phyloP scores from a whole-genome alignment of 2,329 filamentous ascomycete genomes.

The Emergomyces orientalis region DNA sequence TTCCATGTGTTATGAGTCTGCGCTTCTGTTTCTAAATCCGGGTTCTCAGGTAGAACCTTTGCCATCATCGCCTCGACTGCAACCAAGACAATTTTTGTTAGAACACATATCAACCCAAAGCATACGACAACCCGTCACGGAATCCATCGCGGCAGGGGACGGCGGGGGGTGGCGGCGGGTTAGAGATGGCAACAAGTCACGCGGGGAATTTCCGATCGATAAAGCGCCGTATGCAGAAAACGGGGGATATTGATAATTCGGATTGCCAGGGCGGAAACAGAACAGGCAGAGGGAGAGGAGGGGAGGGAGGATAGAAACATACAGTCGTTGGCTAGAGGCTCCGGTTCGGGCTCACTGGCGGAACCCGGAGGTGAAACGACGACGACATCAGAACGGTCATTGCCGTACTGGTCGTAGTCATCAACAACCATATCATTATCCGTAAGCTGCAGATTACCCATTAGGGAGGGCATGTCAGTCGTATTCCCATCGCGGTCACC shows the following conservation, averaged over 20 bases:
- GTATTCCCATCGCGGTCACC: background rate
- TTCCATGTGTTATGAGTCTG: constrained; percentile 77
- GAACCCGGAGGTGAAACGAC: constrained; percentile 53
- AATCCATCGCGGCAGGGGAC: background rate
- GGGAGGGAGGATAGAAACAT: constrained; percentile 20
- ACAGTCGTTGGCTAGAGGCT: constrained; percentile 50
- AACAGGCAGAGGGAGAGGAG: background rate
- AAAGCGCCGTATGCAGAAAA: background rate
- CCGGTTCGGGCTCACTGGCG: constrained; percentile 42
- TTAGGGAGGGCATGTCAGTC: constrained; percentile 23
- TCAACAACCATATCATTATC: constrained; percentile 56
- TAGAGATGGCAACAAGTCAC: background rate
- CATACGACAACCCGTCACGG: background rate
- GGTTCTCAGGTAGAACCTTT: constrained; percentile 62
- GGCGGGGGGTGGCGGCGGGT: background rate
- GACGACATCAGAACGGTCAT: constrained; percentile 53
- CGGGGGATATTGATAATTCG: background rate
- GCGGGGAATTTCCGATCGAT: constrained; percentile 2
- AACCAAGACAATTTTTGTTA: background rate
- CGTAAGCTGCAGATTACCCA: constrained; percentile 36
- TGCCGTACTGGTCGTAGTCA: constrained; percentile 46
- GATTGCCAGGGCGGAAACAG: background rate
- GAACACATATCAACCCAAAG: background rate
- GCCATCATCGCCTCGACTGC: constrained; percentile 78
- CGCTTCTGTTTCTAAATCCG: constrained; percentile 70